Conservation (phyloP, 148 eudicot species). For the Pharnaceum exiguum region DNA sequence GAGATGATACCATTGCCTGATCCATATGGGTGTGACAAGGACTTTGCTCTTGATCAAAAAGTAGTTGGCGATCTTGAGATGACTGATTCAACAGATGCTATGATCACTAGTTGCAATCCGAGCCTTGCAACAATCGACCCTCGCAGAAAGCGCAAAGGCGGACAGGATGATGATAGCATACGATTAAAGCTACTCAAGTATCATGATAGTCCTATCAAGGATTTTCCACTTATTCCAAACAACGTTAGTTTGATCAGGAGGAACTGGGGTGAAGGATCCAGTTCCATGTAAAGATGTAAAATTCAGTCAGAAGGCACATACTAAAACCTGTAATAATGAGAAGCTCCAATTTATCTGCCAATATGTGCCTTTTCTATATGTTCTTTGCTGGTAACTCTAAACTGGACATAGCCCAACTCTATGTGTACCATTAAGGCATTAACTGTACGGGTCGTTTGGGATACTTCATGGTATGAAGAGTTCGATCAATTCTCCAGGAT, state of each 20-base stretch:
- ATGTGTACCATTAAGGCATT: too few relatives aligned
- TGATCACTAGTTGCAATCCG: constrained; percentile 1
- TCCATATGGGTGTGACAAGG: neutral
- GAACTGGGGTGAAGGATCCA: constrained; percentile 15
- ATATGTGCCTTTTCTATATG: too few relatives aligned
- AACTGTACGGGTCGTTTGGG: too few relatives aligned
- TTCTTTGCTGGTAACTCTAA: too few relatives aligned
- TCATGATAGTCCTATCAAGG: constrained; percentile 26
- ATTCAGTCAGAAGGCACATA: too few relatives aligned
- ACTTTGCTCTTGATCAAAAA: constrained; percentile 3
- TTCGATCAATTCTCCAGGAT: too few relatives aligned
- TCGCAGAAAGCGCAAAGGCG: constrained; percentile 65
- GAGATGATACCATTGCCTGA: constrained; percentile 11
- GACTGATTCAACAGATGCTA: constrained; percentile 23
- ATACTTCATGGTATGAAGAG: too few relatives aligned
- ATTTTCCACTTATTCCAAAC: constrained; percentile 14
- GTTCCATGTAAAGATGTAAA: constrained; percentile 8
- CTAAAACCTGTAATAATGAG: too few relatives aligned
- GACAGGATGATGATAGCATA: constrained; percentile 20
- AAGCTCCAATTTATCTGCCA: too few relatives aligned
- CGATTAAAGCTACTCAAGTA: constrained; percentile 40
- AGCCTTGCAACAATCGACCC: constrained; percentile 15
- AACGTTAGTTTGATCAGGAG: constrained; percentile 22
- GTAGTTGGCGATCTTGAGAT: constrained; percentile 39
- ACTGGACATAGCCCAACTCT: too few relatives aligned